Percentiles rank a stretch among this genome's conserved stretches.
These are phyloP conservation scores for Thalassiosira livingstoniorum DNA, from an alignment of 352 stramenopile species.

Conservation along the genomic window DNA sequence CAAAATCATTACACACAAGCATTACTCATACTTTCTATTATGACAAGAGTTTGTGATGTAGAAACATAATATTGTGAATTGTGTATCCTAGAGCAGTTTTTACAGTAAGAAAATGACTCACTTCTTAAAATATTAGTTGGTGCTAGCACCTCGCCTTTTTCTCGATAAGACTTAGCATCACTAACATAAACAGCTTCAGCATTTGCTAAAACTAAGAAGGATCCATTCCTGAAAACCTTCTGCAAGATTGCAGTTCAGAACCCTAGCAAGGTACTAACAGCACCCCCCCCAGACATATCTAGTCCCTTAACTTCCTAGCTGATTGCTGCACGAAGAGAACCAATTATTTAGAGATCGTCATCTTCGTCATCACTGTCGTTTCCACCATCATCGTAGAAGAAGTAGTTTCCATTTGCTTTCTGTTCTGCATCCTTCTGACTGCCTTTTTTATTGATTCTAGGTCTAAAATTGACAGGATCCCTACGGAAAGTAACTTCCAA, in stretches of 20 bases:
- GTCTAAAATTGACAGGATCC: slow-evolving; percentile 98
- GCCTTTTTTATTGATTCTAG: slow-evolving; percentile 92
- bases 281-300: background rate
- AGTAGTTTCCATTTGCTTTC: slow-evolving; percentile 97
- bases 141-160: too few relatives aligned
- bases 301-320: background rate
- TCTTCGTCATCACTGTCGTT: slow-evolving; percentile 61
- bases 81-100: too few relatives aligned
- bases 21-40: too few relatives aligned
- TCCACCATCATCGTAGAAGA: slow-evolving; percentile 97
- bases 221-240: background rate
- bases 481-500: slow-evolving; percentile 99
- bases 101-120: too few relatives aligned
- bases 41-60: too few relatives aligned
- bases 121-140: too few relatives aligned
- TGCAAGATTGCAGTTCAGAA: background rate
- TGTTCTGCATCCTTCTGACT: slow-evolving; percentile 98
- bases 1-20: background rate
- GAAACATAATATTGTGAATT: too few relatives aligned
- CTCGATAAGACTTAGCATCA: background rate
- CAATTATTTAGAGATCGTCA: slow-evolving; percentile 56
- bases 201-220: background rate
- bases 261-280: too few relatives aligned
- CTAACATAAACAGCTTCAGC: background rate
- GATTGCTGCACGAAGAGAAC: background rate